phyloP scores from a whole-genome alignment of 192 early-diverging fungal genomes.

The Lobosporangium transversale region DNA sequence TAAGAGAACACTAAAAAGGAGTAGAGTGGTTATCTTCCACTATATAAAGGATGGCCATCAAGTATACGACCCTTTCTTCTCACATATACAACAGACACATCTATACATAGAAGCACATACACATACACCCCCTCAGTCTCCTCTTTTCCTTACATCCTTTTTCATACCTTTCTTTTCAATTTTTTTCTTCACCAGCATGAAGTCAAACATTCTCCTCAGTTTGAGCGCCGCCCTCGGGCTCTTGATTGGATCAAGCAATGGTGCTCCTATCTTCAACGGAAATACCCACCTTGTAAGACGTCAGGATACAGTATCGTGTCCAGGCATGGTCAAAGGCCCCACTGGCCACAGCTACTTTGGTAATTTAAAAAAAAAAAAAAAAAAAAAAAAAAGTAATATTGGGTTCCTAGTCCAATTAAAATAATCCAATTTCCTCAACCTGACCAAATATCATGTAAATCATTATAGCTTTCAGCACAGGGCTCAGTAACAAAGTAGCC shows the following conservation, averaged over 20 bases:
- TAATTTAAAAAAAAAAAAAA: no score
- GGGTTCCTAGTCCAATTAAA: no score
- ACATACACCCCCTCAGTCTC: not conserved
- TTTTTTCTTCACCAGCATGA: conserved; percentile 13
- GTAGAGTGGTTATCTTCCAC: no score
- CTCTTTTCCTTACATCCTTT: not conserved
- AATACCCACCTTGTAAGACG: no score
- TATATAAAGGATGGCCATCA: no score
- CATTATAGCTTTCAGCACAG: conserved; percentile 44
- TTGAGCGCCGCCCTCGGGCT: conserved; percentile 35
- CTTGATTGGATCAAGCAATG: conserved; percentile 8
- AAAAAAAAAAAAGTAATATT: no score
- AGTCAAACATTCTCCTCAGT: conserved; percentile 26
- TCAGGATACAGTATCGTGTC: conserved; percentile 13
- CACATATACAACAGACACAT: conserved; percentile 3
- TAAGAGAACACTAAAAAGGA: conserved; percentile 13
- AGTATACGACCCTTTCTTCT: no score
- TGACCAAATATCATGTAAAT: no score
- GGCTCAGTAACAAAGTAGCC: conserved; percentile 16
- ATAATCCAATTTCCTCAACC: no score
- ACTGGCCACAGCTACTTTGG: conserved; percentile 54
- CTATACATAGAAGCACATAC: not conserved
- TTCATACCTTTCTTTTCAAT: not conserved
- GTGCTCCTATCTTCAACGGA: conserved; percentile 16
- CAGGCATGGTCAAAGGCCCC: conserved; percentile 34